Base-by-base conservation (phyloP, 345 rosid genomes). In the Populus nigra region DNA sequence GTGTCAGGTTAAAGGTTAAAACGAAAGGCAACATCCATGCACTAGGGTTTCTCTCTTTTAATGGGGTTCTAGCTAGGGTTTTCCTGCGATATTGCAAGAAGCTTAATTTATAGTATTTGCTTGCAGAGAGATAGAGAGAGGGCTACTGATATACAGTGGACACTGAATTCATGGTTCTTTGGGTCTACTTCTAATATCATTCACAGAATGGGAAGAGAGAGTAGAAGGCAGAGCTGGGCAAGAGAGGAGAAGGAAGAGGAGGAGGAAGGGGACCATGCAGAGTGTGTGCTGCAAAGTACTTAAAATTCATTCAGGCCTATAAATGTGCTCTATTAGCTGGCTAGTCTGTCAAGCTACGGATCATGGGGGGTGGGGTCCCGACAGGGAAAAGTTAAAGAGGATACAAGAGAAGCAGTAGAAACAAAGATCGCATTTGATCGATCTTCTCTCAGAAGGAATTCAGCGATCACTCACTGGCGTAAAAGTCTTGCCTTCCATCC, bases 301-400 rank as follows among this genome's bases (percentile, higher is more conserved):
- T 65, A 0, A 63, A 75, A 65, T 63, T 74, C 45, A 33, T 47
- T 1, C 71, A 66, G 33, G 71, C 71, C 77, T 47, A 47, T 65
- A 45, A 47, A 65, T 75, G 77, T 65, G 71, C 16, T 49, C 25
- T 75, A 71, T 65, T 75, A 47, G 65, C 77, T 75, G 62, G 71
- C 62, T 18, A 36, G 35, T 17, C 76, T 36, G 49, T 25, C 23
- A 16, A 59, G 47, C 63, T 66, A 65, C n/a, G 33, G 71, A 47
- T 20, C 47, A 41, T 75, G 33, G 45, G 7, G 62, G 57, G 25
- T 11, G 45, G 49, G 50, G 59, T 49, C 77, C 22, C 63, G 65
- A 33, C 71, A 65, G n/a, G 50, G 39, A 59, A 75, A 65, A 31
- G 77, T 75, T 65, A 29, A 47, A 47, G 31, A 50, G 59, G n/a